Conservation (phyloP, 2,329 filamentous ascomycete genomes). For the Plectosphaerella sp. region DNA sequence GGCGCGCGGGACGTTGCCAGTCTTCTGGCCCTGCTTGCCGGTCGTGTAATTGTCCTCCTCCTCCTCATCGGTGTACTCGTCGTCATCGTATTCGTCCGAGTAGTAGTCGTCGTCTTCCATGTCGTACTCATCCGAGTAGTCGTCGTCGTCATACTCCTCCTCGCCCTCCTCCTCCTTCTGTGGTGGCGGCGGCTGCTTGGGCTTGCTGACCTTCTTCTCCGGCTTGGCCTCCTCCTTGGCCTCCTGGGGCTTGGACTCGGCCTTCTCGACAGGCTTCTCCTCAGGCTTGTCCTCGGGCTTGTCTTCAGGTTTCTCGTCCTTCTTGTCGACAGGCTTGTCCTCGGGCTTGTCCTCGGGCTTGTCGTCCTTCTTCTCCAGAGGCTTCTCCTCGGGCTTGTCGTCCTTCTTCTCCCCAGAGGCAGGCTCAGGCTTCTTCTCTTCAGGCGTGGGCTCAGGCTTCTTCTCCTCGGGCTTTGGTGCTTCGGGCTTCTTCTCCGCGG, state of each 20-base stretch:
- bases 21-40: no score
- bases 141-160: no score
- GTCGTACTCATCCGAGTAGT: no score
- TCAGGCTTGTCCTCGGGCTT: slow-evolving; percentile 12
- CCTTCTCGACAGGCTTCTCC: slow-evolving; percentile 6
- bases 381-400: slow-evolving; percentile 5
- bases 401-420: slow-evolving; percentile 3
- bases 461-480: background rate
- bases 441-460: background rate
- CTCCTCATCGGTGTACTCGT: no score
- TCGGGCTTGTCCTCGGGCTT: slow-evolving; percentile 3
- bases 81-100: no score
- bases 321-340: slow-evolving; percentile 8
- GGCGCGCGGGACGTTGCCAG: no score
- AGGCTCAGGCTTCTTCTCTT: background rate
- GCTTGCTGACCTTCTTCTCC: background rate
- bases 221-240: slow-evolving; percentile 1
- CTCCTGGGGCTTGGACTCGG: slow-evolving; percentile 9
- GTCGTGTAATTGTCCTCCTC: no score
- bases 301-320: background rate
- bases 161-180: no score
- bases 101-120: no score
- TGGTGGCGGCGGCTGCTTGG: no score
- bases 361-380: slow-evolving; percentile 4
- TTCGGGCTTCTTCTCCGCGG: slow-evolving; percentile 4